phyloP scores from a whole-genome alignment of 352 stramenopile genomes.

The Hyaloperonospora arabidopsidis region DNA sequence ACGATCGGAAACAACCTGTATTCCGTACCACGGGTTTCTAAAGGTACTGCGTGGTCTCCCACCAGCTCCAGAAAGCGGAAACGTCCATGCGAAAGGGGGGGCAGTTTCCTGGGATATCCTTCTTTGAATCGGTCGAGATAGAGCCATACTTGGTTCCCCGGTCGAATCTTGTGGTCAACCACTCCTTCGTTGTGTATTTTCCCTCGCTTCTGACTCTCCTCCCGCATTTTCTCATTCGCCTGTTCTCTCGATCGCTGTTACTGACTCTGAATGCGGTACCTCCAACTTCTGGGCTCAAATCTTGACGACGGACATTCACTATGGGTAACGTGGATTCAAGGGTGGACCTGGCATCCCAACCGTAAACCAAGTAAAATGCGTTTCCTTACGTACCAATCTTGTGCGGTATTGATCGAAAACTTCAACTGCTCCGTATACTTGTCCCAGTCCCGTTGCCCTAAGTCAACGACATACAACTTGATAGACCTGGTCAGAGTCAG shows the following conservation, averaged over 20 bases:
- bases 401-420: slow-evolving; percentile 6
- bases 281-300: background rate
- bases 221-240: background rate
- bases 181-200: background rate
- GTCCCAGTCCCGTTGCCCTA: slow-evolving; percentile 11
- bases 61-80: background rate
- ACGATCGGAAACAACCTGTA: background rate
- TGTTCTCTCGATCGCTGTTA: background rate
- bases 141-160: background rate
- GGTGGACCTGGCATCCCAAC: background rate
- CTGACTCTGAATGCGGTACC: background rate
- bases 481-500: slow-evolving; percentile 4
- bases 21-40: background rate
- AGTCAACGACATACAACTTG: slow-evolving; percentile 12
- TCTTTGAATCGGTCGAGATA: slow-evolving; percentile 1
- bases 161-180: background rate
- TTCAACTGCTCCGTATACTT: slow-evolving; percentile 11
- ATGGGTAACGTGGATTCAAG: background rate
- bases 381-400: slow-evolving; percentile 5
- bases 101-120: background rate
- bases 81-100: background rate
- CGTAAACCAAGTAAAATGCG: slow-evolving; percentile 1
- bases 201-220: background rate
- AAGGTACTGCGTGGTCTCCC: background rate
- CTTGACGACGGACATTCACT: background rate